Base-by-base conservation (phyloP, 805 yeast species). In the Suhomyces sp. region DNA sequence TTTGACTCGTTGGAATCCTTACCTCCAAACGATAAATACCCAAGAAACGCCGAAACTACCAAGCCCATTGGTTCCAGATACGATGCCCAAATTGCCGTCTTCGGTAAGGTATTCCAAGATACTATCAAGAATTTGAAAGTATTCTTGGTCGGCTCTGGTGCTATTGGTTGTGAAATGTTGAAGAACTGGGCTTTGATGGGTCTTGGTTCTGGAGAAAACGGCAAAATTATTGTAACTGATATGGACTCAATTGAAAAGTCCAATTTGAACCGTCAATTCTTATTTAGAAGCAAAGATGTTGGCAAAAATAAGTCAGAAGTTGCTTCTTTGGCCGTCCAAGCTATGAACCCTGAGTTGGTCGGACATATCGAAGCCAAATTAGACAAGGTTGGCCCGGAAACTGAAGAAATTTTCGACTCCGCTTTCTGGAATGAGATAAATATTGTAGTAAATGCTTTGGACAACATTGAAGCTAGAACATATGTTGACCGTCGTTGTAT, bases 101-200 rank as follows among this genome's bases (percentile, higher is more conserved):
- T 91, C 61, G 99, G 99, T 54, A 66, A 81, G 47, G 83, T 82
- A 44, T 90, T 83, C 72, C 93, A 90, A 66, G 83, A 87, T 63
- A 75, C 74, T 44, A 73, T 94, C 53, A 83, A 89, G 38, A 90
- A 92, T 69, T 74, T 88, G 57, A 87, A 84, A 64, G 90, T 92
- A 3, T 93, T 94, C 70, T 77, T 94, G 59, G 99, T 94, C 41
- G 99, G 99, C 45, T 80, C 97, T 1, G 99, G 99, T 68, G 99
- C 99, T 17, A 94, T 94, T 76, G 99, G 99, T 40, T 94, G 99
- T 76, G 99, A 94, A 74, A 93, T 94, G 92, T 79, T 94, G 64
- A 94, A 94, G 73, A 92, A 90, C 67, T 94, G 98, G 98, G 97
- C 99, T 5, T 81, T 94, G 81, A 80, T 92, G 83, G 99, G 99